Percentiles rank a stretch among this genome's conserved stretches.
Evolutionary conservation across 352 stramenopile species (phyloP).

Genomic region (Pythium scleroteichum): DNA sequence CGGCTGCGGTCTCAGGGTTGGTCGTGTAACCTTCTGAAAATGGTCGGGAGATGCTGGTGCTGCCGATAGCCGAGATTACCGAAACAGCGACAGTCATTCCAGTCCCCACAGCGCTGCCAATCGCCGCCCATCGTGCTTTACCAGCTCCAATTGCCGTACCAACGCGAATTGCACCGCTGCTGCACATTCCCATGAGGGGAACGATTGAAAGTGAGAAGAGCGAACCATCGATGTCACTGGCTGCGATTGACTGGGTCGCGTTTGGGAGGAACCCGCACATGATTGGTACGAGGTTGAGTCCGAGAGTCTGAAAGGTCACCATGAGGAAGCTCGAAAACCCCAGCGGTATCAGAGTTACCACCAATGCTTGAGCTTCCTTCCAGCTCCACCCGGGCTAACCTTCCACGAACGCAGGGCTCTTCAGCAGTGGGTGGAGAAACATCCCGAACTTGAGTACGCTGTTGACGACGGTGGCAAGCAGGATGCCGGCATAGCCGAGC

Average conservation of each 20-base stretch:
- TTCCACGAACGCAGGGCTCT: constrained; percentile 29
- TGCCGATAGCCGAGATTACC: constrained; percentile 30
- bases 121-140: constrained; percentile 38
- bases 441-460: constrained; percentile 32
- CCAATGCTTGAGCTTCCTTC: constrained; percentile 19
- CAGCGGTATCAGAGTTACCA: constrained; percentile 22
- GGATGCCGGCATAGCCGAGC: constrained; percentile 39
- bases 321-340: constrained; percentile 48
- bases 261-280: constrained; percentile 55
- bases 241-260: constrained; percentile 45
- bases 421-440: constrained; percentile 25
- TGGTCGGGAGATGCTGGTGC: constrained; percentile 31
- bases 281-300: constrained; percentile 46
- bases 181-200: constrained; percentile 45
- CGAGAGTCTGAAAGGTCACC: constrained; percentile 44
- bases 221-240: constrained; percentile 48
- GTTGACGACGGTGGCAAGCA: constrained; percentile 30
- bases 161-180: constrained; percentile 53
- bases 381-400: constrained; percentile 36
- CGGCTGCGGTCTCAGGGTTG: constrained; percentile 31
- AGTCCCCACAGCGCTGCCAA: constrained; percentile 35
- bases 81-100: constrained; percentile 25
- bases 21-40: constrained; percentile 47
- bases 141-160: constrained; percentile 61
- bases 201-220: constrained; percentile 50